phyloP scores from a whole-genome alignment of 1,284 basidiomycete species.

The Moniliophthora roreri region DNA sequence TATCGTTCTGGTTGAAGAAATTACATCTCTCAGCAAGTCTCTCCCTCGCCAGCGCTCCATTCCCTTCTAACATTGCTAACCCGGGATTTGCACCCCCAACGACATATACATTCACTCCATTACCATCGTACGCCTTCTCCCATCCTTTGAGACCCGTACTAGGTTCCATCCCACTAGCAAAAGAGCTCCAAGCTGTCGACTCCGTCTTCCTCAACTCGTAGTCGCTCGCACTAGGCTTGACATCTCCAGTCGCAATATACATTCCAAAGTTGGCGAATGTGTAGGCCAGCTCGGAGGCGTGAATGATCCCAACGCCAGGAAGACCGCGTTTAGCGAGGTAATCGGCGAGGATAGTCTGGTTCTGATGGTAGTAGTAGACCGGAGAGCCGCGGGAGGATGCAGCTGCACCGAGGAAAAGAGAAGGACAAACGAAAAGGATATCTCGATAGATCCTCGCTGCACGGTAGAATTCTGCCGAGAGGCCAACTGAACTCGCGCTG shows the following conservation, averaged over 20 bases:
- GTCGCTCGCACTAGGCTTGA: neutral
- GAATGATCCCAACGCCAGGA: conserved; percentile 1
- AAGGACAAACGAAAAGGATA: conserved; percentile 1
- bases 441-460: conserved; percentile 1
- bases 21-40: conserved; percentile 2
- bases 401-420: conserved; percentile 1
- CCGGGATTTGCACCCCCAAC: conserved; percentile 1
- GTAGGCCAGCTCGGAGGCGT: conserved; percentile 1
- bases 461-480: conserved; percentile 1
- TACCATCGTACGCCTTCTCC: neutral
- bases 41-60: neutral
- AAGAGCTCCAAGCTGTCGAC: conserved; percentile 2
- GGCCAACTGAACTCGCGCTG: neutral
- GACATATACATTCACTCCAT: neutral
- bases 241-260: neutral
- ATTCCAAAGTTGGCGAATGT: conserved; percentile 1
- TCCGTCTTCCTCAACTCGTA: neutral
- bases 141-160: neutral
- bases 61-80: neutral
- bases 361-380: conserved; percentile 4
- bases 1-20: neutral
- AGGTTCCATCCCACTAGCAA: neutral
- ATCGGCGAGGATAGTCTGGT: neutral
- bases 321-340: neutral
- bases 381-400: neutral